These are phyloP conservation scores for Turnera subulata DNA, from an alignment of 345 rosid genomes.

Conservation along the genomic window DNA sequence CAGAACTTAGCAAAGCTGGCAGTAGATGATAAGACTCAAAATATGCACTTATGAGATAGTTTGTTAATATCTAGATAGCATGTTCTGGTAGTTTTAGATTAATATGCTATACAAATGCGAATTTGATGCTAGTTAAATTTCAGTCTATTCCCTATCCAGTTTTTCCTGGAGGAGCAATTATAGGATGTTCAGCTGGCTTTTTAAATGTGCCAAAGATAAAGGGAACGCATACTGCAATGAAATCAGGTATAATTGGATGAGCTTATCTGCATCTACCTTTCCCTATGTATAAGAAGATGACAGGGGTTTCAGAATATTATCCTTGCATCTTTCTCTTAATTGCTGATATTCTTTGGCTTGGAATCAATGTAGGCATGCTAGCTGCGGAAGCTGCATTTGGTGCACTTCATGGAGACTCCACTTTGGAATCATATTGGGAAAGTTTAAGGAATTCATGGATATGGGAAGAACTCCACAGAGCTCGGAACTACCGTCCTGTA, in stretches of 20 bases:
- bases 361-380: constrained; percentile 65
- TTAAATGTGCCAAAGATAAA: constrained; percentile 94
- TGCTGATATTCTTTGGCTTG: neutral
- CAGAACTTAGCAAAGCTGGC: too few species aligned
- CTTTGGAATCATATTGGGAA: constrained; percentile 74
- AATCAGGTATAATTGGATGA: constrained; percentile 59
- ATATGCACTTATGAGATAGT: too few species aligned
- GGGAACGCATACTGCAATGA: constrained; percentile 99
- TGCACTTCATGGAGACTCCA: constrained; percentile 46
- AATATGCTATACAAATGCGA: constrained; percentile 31
- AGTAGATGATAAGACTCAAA: too few species aligned
- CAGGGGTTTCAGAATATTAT: neutral
- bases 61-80: neutral
- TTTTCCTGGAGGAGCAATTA: constrained; percentile 95
- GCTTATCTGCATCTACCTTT: neutral
- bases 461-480: constrained; percentile 78
- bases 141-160: constrained; percentile 99
- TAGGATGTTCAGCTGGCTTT: constrained; percentile 98
- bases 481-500: constrained; percentile 90
- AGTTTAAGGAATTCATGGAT: constrained; percentile 71
- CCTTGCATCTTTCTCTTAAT: neutral
- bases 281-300: neutral
- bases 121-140: constrained; percentile 82
- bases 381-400: constrained; percentile 92
- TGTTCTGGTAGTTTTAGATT: constrained; percentile 8